Percentiles rank a stretch among this genome's conserved stretches.
These are phyloP conservation scores for Neurospora intermedia DNA, from an alignment of 495 filamentous ascomycete species.

Conservation along the genomic window DNA sequence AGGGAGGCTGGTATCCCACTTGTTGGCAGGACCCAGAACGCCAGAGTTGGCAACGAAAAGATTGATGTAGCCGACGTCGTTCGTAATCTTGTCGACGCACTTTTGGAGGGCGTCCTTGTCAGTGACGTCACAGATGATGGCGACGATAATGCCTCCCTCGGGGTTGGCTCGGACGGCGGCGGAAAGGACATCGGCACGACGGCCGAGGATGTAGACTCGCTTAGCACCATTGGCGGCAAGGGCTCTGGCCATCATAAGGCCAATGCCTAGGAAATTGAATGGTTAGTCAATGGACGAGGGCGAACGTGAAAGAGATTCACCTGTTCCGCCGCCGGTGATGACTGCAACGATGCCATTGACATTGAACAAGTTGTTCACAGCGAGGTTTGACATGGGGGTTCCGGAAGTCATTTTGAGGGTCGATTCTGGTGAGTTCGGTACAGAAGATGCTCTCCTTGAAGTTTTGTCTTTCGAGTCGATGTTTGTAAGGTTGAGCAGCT, in stretches of 20 bases:
- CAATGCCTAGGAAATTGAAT: slow-evolving; percentile 41
- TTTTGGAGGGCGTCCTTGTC: slow-evolving; percentile 48
- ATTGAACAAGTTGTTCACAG: slow-evolving; percentile 31
- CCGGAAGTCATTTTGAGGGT: neutral
- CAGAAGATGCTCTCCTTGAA: neutral
- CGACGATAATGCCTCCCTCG: slow-evolving; percentile 30
- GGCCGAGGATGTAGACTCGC: slow-evolving; percentile 60
- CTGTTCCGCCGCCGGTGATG: slow-evolving; percentile 51
- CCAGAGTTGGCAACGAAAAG: slow-evolving; percentile 59
- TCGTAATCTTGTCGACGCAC: slow-evolving; percentile 38
- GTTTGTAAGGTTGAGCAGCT: too few relatives aligned
- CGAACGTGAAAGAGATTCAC: slow-evolving; percentile 15
- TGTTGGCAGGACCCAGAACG: slow-evolving; percentile 24
- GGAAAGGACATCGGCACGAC: slow-evolving; percentile 43
- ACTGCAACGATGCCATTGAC: slow-evolving; percentile 52
- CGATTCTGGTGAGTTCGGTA: neutral
- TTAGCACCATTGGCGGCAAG: slow-evolving; percentile 52
- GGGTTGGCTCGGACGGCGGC: slow-evolving; percentile 18
- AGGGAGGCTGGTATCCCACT: slow-evolving; percentile 26
- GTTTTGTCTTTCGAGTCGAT: neutral
- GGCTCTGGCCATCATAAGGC: slow-evolving; percentile 52
- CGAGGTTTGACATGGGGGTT: slow-evolving; percentile 1
- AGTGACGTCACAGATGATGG: slow-evolving; percentile 54
- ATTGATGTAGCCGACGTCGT: slow-evolving; percentile 42
- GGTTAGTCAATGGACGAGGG: neutral